A percentile compares a stretch with the other conserved stretches of the same genome.
phyloP scores from a whole-genome alignment of 768 basidiomycete genomes.

The Leccinellum rugosiceps region DNA sequence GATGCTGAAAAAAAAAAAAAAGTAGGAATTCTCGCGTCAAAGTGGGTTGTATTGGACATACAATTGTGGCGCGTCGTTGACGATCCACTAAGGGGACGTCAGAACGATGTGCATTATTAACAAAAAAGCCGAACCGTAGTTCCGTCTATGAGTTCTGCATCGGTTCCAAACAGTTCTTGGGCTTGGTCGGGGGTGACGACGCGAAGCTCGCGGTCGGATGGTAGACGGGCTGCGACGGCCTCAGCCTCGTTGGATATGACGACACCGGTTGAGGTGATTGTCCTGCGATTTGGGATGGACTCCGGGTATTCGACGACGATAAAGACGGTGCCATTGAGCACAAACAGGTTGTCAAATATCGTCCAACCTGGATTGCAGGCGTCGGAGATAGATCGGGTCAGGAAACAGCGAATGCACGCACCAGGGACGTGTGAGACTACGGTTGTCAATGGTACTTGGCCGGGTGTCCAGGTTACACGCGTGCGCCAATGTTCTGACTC shows the following conservation, averaged over 20 bases:
- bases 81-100: constrained; percentile 52
- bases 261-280: constrained; percentile 70
- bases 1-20: constrained; percentile 44
- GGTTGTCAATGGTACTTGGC: constrained; percentile 52
- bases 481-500: constrained; percentile 29
- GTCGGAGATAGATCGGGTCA: neutral
- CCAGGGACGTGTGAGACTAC: constrained; percentile 77
- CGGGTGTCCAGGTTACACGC: constrained; percentile 38
- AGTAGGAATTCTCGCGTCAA: neutral
- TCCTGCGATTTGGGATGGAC: constrained; percentile 57
- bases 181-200: constrained; percentile 72
- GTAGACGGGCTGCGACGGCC: constrained; percentile 57
- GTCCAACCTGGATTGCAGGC: constrained; percentile 68
- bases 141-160: constrained; percentile 76
- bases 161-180: constrained; percentile 60
- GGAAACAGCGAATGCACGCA: constrained; percentile 19
- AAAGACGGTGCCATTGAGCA: constrained; percentile 78
- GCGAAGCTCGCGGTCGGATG: constrained; percentile 75
- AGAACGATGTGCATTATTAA: neutral
- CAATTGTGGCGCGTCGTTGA: constrained; percentile 88
- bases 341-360: constrained; percentile 78
- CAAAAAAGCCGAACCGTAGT: constrained; percentile 49
- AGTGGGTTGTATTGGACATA: constrained; percentile 34
- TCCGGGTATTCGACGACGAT: constrained; percentile 75
- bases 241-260: constrained; percentile 55